These are phyloP conservation scores for Papilionanthe hybrid DNA, from an alignment of 116 monocot genomes.

Conservation along the genomic window DNA sequence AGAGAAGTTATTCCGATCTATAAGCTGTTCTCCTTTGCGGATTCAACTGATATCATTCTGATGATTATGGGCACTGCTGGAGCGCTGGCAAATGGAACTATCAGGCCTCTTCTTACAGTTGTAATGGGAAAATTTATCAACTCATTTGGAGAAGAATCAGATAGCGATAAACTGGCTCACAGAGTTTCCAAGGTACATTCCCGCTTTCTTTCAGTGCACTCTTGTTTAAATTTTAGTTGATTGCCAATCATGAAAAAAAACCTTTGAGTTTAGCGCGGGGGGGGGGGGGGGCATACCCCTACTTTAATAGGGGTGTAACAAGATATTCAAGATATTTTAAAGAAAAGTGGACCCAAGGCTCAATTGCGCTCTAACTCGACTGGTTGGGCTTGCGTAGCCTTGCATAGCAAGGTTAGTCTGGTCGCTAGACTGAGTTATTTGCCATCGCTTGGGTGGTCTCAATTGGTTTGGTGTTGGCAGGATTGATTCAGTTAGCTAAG, in stretches of 20 bases:
- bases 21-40: constrained; percentile 43
- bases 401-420: too few relatives aligned
- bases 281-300: too few relatives aligned
- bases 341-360: too few relatives aligned
- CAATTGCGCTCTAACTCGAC: too few relatives aligned
- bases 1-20: constrained; percentile 10
- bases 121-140: constrained; percentile 24
- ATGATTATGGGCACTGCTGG: constrained; percentile 36
- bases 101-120: constrained; percentile 30
- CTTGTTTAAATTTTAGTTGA: neutral
- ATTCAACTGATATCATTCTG: constrained; percentile 26
- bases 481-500: too few relatives aligned
- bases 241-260: neutral
- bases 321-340: too few relatives aligned
- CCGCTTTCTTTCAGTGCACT: neutral
- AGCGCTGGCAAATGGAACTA: constrained; percentile 31
- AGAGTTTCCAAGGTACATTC: constrained; percentile 21
- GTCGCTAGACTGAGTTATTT: too few relatives aligned
- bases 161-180: constrained; percentile 9
- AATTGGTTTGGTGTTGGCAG: too few relatives aligned
- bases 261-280: too few relatives aligned
- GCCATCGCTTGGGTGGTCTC: too few relatives aligned
- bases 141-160: constrained; percentile 20
- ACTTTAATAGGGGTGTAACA: too few relatives aligned
- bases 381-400: too few relatives aligned